A percentile compares a stretch with the other conserved stretches of the same genome.
Conservation (phyloP, 2,329 filamentous ascomycete species). For the Colletotrichum sp. region DNA sequence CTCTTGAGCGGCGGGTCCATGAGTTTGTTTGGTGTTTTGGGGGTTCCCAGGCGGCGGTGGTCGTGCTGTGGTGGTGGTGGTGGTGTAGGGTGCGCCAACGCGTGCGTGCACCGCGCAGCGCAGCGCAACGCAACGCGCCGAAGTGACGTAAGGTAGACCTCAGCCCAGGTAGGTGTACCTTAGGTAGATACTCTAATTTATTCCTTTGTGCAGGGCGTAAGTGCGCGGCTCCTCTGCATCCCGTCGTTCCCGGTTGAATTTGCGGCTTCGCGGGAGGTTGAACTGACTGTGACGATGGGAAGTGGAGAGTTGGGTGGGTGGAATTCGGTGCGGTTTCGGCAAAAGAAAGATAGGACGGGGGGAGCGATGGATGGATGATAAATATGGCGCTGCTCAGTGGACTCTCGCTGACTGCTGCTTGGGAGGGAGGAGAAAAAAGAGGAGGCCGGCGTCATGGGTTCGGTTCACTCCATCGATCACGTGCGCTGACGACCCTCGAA, state of each 20-base stretch:
- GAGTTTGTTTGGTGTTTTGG: not conserved
- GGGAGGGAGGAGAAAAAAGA: not conserved
- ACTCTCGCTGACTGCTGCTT: not conserved
- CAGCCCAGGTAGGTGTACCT: not conserved
- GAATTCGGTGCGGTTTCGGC: slow-evolving; percentile 19
- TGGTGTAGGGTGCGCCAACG: not conserved
- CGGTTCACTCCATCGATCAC: not conserved
- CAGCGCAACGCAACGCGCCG: not conserved
- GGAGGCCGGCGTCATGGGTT: not conserved
- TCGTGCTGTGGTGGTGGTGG: not conserved
- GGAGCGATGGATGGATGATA: not conserved
- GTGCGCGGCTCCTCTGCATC: not conserved
- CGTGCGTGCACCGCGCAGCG: not conserved
- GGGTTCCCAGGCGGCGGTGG: not conserved
- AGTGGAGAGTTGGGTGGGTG: not conserved
- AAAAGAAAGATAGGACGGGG: not conserved
- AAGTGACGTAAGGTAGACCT: not conserved
- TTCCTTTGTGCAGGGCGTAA: not conserved
- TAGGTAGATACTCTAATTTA: not conserved
- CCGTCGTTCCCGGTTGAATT: not conserved
- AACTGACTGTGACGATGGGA: slow-evolving; percentile 2
- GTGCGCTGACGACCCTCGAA: not conserved
- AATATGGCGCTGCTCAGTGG: not conserved
- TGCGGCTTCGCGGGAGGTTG: not conserved
- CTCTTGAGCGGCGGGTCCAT: slow-evolving; percentile 20